Evolutionary conservation across 257 asterid species (phyloP), one percentile per base, ranked within the genome.

Genomic region (Scutellaria minor): DNA sequence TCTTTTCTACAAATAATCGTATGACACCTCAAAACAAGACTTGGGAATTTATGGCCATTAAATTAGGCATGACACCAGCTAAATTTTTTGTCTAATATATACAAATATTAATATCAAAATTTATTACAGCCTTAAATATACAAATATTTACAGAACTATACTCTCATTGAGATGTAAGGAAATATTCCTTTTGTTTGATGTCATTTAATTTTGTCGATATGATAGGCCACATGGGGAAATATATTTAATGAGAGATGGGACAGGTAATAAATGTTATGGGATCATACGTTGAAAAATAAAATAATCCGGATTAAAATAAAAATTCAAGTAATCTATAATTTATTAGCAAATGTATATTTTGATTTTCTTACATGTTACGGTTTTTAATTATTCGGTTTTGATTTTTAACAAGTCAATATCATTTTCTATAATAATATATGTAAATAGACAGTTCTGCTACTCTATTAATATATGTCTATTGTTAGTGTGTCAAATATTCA

Each of bases 131-230:
- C 37, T 31, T 6, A 51, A 7, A 51, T 51, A 51, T 12, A 51
- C 18, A 53, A 15, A 24, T 15, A 18, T 53, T 18, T 53, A 15
- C 59, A 52, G 27, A 4, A 55, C 22, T 4, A 56, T 14, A 24
- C 9, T 40, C 40, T 56, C 9, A 1, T 8, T 52, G 6, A 27
- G 5, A 24, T 20, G 9, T 44, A 60, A 59, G n/a, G 59, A 75
- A 59, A 75, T 67, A 75, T 68, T 68, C 74, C 52, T 68, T 75
- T 75, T 75, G 79, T 75, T 75, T 75, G 22, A 60, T 59, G 39
- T 51, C 50, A 59, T 58, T 75, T 39, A 75, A 67, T 68, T 45
- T 18, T 59, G 39, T 68, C 37, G 62, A 74, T 66, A 35, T 66
- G 66, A 66, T 64, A 6, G 40, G 54, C 56, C 61, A 45, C 15